Base-by-base conservation (phyloP, 1,284 basidiomycete genomes). In the Sanghuangporus sanghuang region DNA sequence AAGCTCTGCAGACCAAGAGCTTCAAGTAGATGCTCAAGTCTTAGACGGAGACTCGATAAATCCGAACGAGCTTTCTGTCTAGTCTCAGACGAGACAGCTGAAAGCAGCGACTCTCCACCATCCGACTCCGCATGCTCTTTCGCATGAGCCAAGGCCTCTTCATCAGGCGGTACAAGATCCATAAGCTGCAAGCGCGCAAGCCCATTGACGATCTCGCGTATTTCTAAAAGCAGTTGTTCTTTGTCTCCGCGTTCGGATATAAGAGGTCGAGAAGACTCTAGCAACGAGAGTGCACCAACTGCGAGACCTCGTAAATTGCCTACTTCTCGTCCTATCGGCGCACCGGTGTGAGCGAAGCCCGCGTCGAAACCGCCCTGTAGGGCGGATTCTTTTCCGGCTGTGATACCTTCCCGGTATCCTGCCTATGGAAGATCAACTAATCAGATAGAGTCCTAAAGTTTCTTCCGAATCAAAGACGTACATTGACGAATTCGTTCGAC, bases 351-450 rank as follows among this genome's bases (percentile, higher is more conserved):
- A 3, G 86, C 86, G 69, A 91, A 95, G 16, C 90, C 93, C 16
- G 79, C 77, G 71, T 96, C 90, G 69, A 95, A 95, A 0, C 92
- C 93, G 65, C 83, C 77, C 69, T 96, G 93, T 0, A 95, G 79
- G 9, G 85, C 84, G 1, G 81, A 78, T 73, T 93, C 89, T 73
- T 95, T 95, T 9, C 93, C 93, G 2, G 86, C 85, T 0, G 86
- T 90, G 68, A 95, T 93, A 32, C 93, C 93, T 74, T 95, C 92
- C 16, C 93, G 85, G 70, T 95, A 95, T 1, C 93, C 93, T 21
- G 84, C 83, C 93, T 95, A 64, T 59, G 52, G 44, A 65, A 48
- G 42, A 64, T 69, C 50, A 66, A 21, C 57, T 12, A 6, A 18
- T 48, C 32, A 46, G 44, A 54, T 36, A 6, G 8, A 16, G 18